A percentile compares a stretch with the other conserved stretches of the same genome.
phyloP scores from a whole-genome alignment of 495 filamentous ascomycete genomes.

The Immersiella caudata region DNA sequence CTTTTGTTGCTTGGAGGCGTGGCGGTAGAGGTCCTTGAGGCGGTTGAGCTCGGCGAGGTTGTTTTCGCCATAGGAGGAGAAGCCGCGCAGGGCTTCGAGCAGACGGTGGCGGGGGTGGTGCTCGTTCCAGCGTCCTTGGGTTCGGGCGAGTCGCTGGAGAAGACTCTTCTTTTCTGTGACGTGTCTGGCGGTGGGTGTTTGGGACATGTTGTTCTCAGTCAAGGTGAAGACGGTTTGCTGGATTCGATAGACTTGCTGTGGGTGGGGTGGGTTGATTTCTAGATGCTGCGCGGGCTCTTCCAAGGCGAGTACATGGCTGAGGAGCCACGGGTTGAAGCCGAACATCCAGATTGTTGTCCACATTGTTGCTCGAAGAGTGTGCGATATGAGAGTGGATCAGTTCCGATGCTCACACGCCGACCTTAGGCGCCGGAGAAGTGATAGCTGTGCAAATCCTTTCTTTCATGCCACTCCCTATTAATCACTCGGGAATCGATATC shows the following conservation, averaged over 20 bases:
- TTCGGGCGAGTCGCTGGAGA: conserved; percentile 18
- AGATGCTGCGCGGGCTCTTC: neutral
- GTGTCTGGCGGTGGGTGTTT: conserved; percentile 11
- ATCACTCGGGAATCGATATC: too few species aligned
- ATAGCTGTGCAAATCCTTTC: neutral
- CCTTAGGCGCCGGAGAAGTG: neutral
- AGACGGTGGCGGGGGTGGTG: conserved; percentile 36
- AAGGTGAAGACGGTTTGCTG: conserved; percentile 1
- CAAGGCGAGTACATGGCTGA: neutral
- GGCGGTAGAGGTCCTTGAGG: conserved; percentile 32
- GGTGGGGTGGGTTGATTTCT: neutral
- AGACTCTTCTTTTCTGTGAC: conserved; percentile 21
- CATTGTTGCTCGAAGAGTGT: neutral
- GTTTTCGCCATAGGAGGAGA: conserved; percentile 33
- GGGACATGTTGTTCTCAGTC: neutral
- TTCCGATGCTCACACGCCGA: too few species aligned
- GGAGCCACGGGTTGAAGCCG: neutral
- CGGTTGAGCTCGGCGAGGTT: conserved; percentile 30
- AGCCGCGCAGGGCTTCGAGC: conserved; percentile 37
- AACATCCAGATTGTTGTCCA: neutral
- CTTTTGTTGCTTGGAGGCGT: conserved; percentile 34
- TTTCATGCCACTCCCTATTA: too few species aligned
- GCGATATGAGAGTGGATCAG: neutral
- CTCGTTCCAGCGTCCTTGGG: conserved; percentile 21
- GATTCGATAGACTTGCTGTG: neutral